Evolutionary conservation across 352 stramenopile species (phyloP), one percentile per base, ranked within the genome.

Genomic region (Pythium aristosporum): DNA sequence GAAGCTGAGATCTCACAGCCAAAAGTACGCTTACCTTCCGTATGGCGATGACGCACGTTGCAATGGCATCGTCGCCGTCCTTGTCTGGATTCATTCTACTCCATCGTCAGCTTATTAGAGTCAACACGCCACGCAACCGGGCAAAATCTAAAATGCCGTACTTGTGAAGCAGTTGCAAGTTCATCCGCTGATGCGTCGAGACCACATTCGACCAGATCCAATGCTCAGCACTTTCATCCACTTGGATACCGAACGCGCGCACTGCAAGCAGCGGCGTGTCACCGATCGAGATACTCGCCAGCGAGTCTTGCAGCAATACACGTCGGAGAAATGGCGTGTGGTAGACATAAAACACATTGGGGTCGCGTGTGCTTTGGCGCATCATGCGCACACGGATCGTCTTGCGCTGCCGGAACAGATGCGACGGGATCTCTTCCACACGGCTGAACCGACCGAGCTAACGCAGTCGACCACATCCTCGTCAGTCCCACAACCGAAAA

Each of bases 291-390:
- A 53, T 61, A 49, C 51, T 72, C 6, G 85, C 81, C 18, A 90
- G 46, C 13, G 73, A 77, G 61, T 94, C 85, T 44, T 78, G 72
- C 43, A 92, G 57, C 32, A 91, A 16, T 23, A 73, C 69, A 13
- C 85, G 82, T 2, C 85, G 78, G 23, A 83, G 32, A 32, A 91
- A 82, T 32, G 86, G 86, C 50, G 82, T 89, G 63, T 94, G 86
- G 62, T 92, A 92, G 43, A 94, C 84, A 61, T 90, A 92, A 32
- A 94, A 89, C 9, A 92, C 53, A 61, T 74, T 92, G 43, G 86
- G 79, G 41, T 94, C 80, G 3, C 69, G 47, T n/a, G 67, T 61
- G 21, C 76, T 85, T 62, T 92, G 83, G n/a, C 73, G 74, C 18
- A 92, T 73, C 57, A 92, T 77, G 5, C 84, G 80, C 60, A 88